A percentile compares a stretch with the other conserved stretches of the same genome.
Conservation (phyloP, 345 rosid species). For the Euphorbia pulcherrima region DNA sequence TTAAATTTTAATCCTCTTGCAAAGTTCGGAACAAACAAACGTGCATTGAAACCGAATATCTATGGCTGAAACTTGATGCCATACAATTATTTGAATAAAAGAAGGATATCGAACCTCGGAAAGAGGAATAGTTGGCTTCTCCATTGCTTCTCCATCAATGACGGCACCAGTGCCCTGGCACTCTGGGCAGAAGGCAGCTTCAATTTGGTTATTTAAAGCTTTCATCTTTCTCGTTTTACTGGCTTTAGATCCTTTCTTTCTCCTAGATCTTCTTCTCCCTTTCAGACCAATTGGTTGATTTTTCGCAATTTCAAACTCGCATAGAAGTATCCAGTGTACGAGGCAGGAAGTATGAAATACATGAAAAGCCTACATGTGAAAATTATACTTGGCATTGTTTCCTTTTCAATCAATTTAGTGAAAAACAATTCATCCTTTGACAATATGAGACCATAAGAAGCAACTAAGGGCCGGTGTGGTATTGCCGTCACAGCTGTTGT, state of each 20-base stretch:
- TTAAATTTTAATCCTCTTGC: not conserved
- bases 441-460: not conserved
- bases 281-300: constrained; percentile 39
- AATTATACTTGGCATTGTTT: not conserved
- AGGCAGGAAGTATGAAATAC: constrained; percentile 87
- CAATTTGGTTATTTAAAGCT: constrained; percentile 34
- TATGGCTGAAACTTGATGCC: not conserved
- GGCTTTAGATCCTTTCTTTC: constrained; percentile 45
- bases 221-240: constrained; percentile 27
- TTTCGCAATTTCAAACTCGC: constrained; percentile 60
- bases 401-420: not conserved
- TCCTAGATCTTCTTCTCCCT: constrained; percentile 48
- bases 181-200: constrained; percentile 79
- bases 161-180: constrained; percentile 84
- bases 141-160: constrained; percentile 52
- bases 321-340: constrained; percentile 80
- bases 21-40: not conserved
- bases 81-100: not conserved
- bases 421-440: not conserved
- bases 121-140: constrained; percentile 57
- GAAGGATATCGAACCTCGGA: constrained; percentile 59
- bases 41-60: not conserved
- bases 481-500: no score
- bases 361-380: constrained; percentile 64
- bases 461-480: no score